Evolutionary conservation across 371 early-diverging fungal species (phyloP).

Genomic region (Syncephalastrum monosporum): DNA sequence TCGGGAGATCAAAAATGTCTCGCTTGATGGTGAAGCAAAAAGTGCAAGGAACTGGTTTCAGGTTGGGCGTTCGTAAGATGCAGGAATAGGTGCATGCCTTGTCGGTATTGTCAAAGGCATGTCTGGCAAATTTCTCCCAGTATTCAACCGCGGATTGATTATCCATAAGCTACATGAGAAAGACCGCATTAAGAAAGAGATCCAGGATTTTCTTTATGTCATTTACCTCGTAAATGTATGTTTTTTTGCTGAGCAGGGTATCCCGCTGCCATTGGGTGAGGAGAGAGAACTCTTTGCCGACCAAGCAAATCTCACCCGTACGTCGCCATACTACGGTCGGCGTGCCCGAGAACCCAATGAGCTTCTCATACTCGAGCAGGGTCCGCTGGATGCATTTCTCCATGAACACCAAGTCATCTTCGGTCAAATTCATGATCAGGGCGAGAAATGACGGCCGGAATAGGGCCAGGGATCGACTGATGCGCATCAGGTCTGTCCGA

Average conservation of each 20-base stretch:
- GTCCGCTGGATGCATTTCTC: slow-evolving; percentile 93
- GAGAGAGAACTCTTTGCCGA: slow-evolving; percentile 90
- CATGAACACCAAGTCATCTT: slow-evolving; percentile 90
- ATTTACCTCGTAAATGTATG: slow-evolving; percentile 64
- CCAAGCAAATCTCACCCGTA: slow-evolving; percentile 88
- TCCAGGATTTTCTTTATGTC: background rate
- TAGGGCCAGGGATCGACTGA: slow-evolving; percentile 81
- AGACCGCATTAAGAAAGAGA: background rate
- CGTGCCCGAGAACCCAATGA: slow-evolving; percentile 86
- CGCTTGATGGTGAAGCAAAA: slow-evolving; percentile 92
- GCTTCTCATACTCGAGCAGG: slow-evolving; percentile 57
- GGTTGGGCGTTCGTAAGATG: slow-evolving; percentile 67
- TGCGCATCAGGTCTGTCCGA: slow-evolving; percentile 81
- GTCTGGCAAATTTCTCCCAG: slow-evolving; percentile 89
- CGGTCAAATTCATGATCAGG: slow-evolving; percentile 85
- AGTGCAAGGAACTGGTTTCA: slow-evolving; percentile 77
- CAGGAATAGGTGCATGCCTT: slow-evolving; percentile 77
- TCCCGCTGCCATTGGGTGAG: slow-evolving; percentile 88
- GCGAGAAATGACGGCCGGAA: slow-evolving; percentile 93
- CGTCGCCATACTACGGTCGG: slow-evolving; percentile 94
- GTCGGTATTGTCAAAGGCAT: slow-evolving; percentile 88
- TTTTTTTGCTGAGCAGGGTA: slow-evolving; percentile 70
- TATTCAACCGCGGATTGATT: slow-evolving; percentile 87
- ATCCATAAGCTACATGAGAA: slow-evolving; percentile 78
- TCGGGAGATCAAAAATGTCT: slow-evolving; percentile 90